A percentile compares a stretch with the other conserved stretches of the same genome.
phyloP scores from a whole-genome alignment of 2,329 filamentous ascomycete species.

The Trichophyton equinum region DNA sequence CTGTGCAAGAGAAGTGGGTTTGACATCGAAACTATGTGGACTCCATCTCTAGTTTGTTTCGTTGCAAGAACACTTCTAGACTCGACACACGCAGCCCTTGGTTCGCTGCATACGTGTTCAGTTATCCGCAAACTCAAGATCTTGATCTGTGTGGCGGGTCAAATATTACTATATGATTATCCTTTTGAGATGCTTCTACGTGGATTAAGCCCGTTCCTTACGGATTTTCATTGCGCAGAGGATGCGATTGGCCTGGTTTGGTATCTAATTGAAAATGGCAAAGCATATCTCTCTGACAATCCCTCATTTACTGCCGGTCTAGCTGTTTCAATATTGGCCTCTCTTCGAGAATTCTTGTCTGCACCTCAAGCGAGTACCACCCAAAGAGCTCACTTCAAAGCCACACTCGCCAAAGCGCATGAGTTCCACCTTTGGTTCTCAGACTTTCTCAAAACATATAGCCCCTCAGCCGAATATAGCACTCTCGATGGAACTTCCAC shows the following conservation, averaged over 20 bases:
- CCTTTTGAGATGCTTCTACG: conserved; percentile 83
- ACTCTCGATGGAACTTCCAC: conserved; percentile 38
- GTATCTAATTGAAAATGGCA: conserved; percentile 64
- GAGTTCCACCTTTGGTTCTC: conserved; percentile 69
- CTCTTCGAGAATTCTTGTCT: conserved; percentile 61
- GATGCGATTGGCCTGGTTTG: conserved; percentile 78
- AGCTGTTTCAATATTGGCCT: conserved; percentile 64
- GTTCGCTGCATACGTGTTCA: conserved; percentile 74
- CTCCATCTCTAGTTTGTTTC: conserved; percentile 57
- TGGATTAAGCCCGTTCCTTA: conserved; percentile 63
- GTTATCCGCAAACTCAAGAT: conserved; percentile 77
- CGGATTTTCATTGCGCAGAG: conserved; percentile 75
- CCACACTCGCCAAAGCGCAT: conserved; percentile 62
- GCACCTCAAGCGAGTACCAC: conserved; percentile 67
- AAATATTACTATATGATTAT: conserved; percentile 62
- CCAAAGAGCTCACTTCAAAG: conserved; percentile 68
- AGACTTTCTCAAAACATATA: conserved; percentile 52
- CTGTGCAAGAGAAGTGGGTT: conserved; percentile 62
- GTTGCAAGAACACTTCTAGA: conserved; percentile 68
- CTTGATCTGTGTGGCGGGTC: conserved; percentile 63
- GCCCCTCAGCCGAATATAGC: conserved; percentile 36
- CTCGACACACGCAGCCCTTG: conserved; percentile 68
- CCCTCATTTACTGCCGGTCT: conserved; percentile 73
- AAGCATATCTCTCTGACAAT: conserved; percentile 48
- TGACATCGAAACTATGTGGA: conserved; percentile 58